Evolutionary conservation across 345 rosid genomes (phyloP), one percentile per base, ranked within the genome.

Genomic region (Heritiera littoralis): DNA sequence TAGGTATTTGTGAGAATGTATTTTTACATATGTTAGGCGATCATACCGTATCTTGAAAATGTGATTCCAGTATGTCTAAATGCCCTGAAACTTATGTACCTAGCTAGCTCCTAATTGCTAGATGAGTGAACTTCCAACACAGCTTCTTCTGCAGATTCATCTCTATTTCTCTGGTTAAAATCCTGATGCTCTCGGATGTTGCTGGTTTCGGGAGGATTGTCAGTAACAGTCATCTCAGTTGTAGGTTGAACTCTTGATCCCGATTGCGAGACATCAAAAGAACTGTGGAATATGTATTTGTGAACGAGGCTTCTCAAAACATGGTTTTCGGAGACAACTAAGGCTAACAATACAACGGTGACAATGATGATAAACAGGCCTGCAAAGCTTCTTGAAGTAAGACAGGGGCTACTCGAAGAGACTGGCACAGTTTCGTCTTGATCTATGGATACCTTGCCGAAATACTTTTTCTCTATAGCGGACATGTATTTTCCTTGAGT

Each of bases 401-500:
- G 74, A 23, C 74, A 49, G 3, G 74, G 74, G 51, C 58, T 70
- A 13, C 13, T 18, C 20, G 74, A 48, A 7, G 74, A 49, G 41
- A 70, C 12, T 48, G 74, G 9, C n/a, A 20, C 58, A 23, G 58
- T 49, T 12, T 14, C 74, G 1, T 70, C 41, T 70, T 23, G 58
- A 70, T 70, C 58, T 12, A 49, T 49, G 74, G 74, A 28, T 28
- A 70, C 4, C 30, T 12, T 3, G 12, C 74, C 74, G 6, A 49
- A 49, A 54, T 70, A 70, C 74, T 48, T 70, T 28, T 49, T 49
- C 58, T 70, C 23, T 0, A 70, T 6, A 0, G 43, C 1, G 7
- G 40, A 3, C 74, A 70, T 70, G 74, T 70, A 23, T 6, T 28
- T 70, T 13, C 74, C 43, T 70, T 70, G 58, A 23, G 58, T 49